phyloP scores from a whole-genome alignment of 2,329 filamentous ascomycete species.

The Colletotrichum incanum region DNA sequence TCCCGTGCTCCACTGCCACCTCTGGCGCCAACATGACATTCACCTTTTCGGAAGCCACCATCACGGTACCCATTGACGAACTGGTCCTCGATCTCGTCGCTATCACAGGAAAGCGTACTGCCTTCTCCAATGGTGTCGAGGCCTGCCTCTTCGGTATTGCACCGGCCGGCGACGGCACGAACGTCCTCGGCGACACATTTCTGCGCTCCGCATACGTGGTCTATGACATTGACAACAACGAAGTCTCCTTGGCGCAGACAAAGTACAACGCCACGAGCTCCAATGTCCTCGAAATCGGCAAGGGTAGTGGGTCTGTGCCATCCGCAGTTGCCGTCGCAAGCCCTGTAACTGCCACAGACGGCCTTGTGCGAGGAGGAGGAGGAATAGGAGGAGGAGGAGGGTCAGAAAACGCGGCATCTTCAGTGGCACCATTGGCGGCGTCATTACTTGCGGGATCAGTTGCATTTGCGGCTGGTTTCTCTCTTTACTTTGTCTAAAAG shows the following conservation, averaged over 20 bases:
- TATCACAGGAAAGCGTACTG: conserved; percentile 62
- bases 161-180: conserved; percentile 68
- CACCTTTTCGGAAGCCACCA: conserved; percentile 67
- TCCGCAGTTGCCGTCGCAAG: conserved; percentile 66
- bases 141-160: conserved; percentile 80
- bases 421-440: conserved; percentile 29
- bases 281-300: conserved; percentile 70
- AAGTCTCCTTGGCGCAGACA: conserved; percentile 80
- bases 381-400: conserved; percentile 15
- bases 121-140: conserved; percentile 66
- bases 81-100: conserved; percentile 70
- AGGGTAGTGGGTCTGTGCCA: conserved; percentile 66
- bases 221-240: conserved; percentile 80
- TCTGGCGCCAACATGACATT: conserved; percentile 64
- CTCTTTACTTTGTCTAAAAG: conserved; percentile 8
- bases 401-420: conserved; percentile 26
- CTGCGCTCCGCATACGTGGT: conserved; percentile 83
- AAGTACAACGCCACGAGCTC: conserved; percentile 70
- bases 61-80: conserved; percentile 72
- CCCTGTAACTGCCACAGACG: conserved; percentile 65
- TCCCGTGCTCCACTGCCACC: conserved; percentile 69
- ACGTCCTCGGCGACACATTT: conserved; percentile 82
- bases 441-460: conserved; percentile 28
- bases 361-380: conserved; percentile 48
- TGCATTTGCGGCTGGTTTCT: conserved; percentile 25